Evolutionary conservation across 225 moss, liverwort and hornwort genomes (phyloP), one percentile per base, ranked within the genome.

Genomic region (Physcomitrium patens): DNA sequence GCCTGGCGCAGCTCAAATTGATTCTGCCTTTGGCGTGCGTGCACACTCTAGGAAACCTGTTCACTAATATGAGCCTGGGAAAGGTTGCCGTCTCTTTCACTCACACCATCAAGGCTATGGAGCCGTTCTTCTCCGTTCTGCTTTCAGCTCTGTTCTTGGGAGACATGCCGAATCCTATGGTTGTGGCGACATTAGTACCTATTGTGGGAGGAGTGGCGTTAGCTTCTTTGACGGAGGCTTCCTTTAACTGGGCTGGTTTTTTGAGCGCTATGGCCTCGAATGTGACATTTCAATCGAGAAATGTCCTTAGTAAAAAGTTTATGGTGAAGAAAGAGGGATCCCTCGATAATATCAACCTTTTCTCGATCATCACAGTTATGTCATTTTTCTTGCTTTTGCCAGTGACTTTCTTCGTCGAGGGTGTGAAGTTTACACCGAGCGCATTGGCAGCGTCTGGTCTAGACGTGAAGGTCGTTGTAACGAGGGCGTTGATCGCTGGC

Each of bases 291-390:
- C 99, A 99, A 70, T 99, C 99, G 9, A 81, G 99, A 42, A 99
- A 99, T 72, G 99, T 99, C 8, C 79, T 99, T 0, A 99, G 99
- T 76, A 99, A 99, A 83, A 99, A 99, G 81, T 87, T 99, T 17
- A 92, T 99, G 99, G 92, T 95, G 64, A 99, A 93, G 81, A 99
- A 99, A 73, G 99, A 99, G 73, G 99, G 99, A 23, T 88, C 95
- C 8, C 50, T 99, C 43, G 99, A 95, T 53, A 99, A 99, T 24
- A 93, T 99, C 70, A 99, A 99, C 51, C 64, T 99, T 28, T 99
- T 99, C 75, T 99, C 99, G 41, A 93, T 91, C 58, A 99, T 99
- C 50, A 99, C 99, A 0, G 22, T 99, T 17, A 82, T 99, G 85
- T 95, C 99, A 11, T 88, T 95, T 44, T 89, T 99, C 16, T 68